phyloP scores from a whole-genome alignment of 257 asterid genomes.

The Nemophila menziesii region DNA sequence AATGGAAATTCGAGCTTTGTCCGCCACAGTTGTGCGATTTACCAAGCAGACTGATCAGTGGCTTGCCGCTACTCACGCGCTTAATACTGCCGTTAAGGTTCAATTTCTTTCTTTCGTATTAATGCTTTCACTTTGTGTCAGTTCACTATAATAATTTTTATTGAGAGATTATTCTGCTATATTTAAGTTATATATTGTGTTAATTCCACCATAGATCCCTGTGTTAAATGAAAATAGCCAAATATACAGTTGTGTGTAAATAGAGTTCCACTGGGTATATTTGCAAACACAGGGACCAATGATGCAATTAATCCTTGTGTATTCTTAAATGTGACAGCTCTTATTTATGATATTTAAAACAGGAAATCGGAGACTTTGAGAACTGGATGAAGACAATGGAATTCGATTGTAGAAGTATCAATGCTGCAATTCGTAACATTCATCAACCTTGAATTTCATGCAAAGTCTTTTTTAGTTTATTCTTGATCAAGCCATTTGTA shows the following conservation, averaged over 20 bases:
- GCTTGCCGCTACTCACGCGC: slow-evolving; percentile 73
- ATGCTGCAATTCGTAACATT: slow-evolving; percentile 76
- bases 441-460: slow-evolving; percentile 54
- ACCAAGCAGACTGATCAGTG: slow-evolving; percentile 83
- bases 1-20: slow-evolving; percentile 58
- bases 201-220: too few relatives aligned
- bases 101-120: background rate
- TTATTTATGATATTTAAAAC: slow-evolving; percentile 1
- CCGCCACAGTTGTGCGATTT: slow-evolving; percentile 43
- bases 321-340: too few relatives aligned
- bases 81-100: slow-evolving; percentile 84
- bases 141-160: background rate
- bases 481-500: too few relatives aligned
- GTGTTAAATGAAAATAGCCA: too few relatives aligned
- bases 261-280: too few relatives aligned
- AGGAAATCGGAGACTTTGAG: slow-evolving; percentile 98
- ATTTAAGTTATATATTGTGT: background rate
- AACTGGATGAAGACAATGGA: slow-evolving; percentile 99
- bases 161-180: background rate
- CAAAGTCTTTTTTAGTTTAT: too few relatives aligned
- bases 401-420: slow-evolving; percentile 78
- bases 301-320: too few relatives aligned
- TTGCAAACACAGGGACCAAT: too few relatives aligned
- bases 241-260: too few relatives aligned
- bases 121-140: slow-evolving; percentile 1